Percentiles rank a stretch among this genome's conserved stretches.
Conservation (phyloP, 2,329 filamentous ascomycete species). For the Neurospora sp. region DNA sequence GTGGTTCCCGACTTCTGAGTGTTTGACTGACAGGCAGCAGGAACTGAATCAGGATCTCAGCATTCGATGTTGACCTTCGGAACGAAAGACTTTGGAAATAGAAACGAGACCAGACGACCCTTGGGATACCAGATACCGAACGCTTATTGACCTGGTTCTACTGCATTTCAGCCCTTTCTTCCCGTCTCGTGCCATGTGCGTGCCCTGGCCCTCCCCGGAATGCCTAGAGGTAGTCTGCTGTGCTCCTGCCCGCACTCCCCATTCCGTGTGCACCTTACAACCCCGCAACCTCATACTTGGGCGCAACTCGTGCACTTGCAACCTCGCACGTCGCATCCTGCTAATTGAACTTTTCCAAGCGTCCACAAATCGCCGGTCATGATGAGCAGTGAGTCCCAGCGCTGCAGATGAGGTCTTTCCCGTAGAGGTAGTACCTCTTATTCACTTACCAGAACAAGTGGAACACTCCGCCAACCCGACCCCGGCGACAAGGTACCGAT, state of each 20-base stretch:
- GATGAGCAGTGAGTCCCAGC: background rate
- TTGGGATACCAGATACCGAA: too few relatives aligned
- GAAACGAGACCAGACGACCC: too few relatives aligned
- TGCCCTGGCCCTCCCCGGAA: background rate
- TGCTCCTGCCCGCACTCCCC: background rate
- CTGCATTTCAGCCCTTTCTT: background rate
- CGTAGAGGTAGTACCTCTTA: background rate
- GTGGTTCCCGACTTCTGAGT: too few relatives aligned
- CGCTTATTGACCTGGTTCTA: too few relatives aligned
- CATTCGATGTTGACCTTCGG: too few relatives aligned
- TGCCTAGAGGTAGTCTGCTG: background rate
- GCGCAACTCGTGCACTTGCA: too few relatives aligned
- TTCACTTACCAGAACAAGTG: background rate
- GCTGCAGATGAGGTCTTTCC: background rate
- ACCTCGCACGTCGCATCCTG: background rate
- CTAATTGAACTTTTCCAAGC: background rate
- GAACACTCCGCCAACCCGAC: background rate
- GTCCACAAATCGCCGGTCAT: background rate
- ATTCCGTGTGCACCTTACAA: background rate
- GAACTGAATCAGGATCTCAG: too few relatives aligned
- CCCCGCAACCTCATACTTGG: background rate
- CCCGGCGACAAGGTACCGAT: background rate
- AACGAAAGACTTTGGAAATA: too few relatives aligned
- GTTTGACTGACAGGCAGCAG: too few relatives aligned
- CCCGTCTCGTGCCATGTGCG: background rate